Base-by-base conservation (phyloP, 495 filamentous ascomycete species). In the Penicillium steckii region DNA sequence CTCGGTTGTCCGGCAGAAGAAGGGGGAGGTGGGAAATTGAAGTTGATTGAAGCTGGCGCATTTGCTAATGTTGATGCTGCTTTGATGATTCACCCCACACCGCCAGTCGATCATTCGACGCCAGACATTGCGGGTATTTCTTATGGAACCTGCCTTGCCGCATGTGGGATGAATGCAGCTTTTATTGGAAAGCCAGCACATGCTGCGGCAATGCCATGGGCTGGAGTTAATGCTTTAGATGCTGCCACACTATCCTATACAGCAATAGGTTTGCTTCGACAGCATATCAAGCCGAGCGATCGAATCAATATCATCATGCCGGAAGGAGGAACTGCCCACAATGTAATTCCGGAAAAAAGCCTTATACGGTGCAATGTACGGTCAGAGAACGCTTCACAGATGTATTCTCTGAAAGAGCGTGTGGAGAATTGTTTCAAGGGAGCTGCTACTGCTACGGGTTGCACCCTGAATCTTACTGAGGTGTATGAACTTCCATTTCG, bases 1-100 rank as follows among this genome's bases (percentile, higher is more conserved):
- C 76, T 87, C 21, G 84, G 84, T 21, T 85, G 82, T 0, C 85
- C 85, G 1, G 85, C 79, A 0, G 84, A 88, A 66, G 84, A 87
- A 72, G 77, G 73, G 9, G 78, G 79, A n/a, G 82, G 81, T 12
- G 85, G 84, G 13, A 87, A 88, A 58, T 80, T 83, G 54, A 77
- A 72, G 30, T 70, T 87, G n/a, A 64, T 85, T 22, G 45, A 80
- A 5, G 75, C 72, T 1, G 81, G 80, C 0, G 83, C 82, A 1
- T 85, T 82, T 62, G 56, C 71, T 22, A 73, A 75, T 42, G 79
- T 82, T 24, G 81, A 85, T 56, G 73, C 82, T 46, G 76, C 66
- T 13, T 68, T 85, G 35, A 80, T 85, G 56, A 72, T 76, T 1
- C 81, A 83, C 56, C 26, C 25, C 3, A 13, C 29, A 12, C 18